phyloP scores from a whole-genome alignment of 306 rosid genomes.

The Vigna mungo region DNA sequence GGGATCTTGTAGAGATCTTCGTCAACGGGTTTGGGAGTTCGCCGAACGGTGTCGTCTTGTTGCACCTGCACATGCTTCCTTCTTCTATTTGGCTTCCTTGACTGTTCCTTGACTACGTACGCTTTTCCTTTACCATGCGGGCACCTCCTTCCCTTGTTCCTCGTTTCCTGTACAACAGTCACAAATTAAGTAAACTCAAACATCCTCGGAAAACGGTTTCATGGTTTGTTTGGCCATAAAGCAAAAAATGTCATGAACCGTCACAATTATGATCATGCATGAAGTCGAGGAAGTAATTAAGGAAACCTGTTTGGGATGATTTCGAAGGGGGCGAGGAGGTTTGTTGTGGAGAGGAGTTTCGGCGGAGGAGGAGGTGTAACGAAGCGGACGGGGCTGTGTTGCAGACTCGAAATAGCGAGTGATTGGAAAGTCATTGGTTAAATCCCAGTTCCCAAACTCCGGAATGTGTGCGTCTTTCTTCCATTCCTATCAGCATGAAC shows the following conservation, averaged over 20 bases:
- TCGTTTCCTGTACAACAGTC: conserved; percentile 28
- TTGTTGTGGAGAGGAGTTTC: conserved; percentile 37
- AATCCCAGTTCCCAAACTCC: conserved; percentile 87
- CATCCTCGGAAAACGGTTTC: neutral
- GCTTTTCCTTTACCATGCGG: conserved; percentile 44
- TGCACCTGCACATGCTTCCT: neutral
- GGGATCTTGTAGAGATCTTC: conserved; percentile 89
- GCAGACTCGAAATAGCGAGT: conserved; percentile 84
- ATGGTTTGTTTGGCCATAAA: too few species aligned
- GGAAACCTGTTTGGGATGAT: conserved; percentile 57
- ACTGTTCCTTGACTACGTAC: conserved; percentile 52
- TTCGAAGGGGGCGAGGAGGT: conserved; percentile 35
- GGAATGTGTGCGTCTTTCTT: conserved; percentile 73
- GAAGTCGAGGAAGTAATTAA: neutral
- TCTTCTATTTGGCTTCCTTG: conserved; percentile 14
- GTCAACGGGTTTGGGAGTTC: conserved; percentile 67
- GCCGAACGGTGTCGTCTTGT: conserved; percentile 42
- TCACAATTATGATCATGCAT: neutral
- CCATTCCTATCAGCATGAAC: conserved; percentile 40
- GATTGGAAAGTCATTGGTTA: conserved; percentile 72
- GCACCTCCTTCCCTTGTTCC: conserved; percentile 53
- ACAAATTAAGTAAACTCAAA: neutral
- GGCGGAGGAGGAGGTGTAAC: conserved; percentile 68
- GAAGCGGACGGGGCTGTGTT: conserved; percentile 67
- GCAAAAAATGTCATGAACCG: neutral